Base-by-base conservation (phyloP, 1,284 basidiomycete genomes). In the Bondarzewia mesenterica region DNA sequence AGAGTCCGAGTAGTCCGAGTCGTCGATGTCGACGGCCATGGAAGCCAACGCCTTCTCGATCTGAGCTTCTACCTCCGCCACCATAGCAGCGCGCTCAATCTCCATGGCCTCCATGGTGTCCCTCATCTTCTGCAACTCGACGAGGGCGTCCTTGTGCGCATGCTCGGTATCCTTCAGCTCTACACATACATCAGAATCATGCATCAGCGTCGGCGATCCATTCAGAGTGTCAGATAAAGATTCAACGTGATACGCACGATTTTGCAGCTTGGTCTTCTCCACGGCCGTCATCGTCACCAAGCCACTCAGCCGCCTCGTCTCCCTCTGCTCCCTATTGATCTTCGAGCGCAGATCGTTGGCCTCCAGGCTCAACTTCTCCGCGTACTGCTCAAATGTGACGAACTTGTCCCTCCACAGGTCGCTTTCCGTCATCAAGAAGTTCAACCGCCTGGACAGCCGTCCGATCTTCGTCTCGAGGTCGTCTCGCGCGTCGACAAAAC, bases 321-420 rank as follows among this genome's bases (percentile, higher is more conserved):
- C 89, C 52, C 82, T 72, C 63, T 93, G 88, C 65, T 93, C 89
- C 69, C 87, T 90, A 63, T 85, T 87, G 60, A 93, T 89, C 70
- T 91, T 91, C 38, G 77, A 63, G 49, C 89, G 73, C 50, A 93
- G 68, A 50, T 92, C 89, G 42, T 77, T 80, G 25, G 90, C 90
- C 66, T 93, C 89, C 21, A 74, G 77, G 58, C 88, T 90, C 41
- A 93, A 71, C 62, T 89, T 89, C 69, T 93, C 90, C n/a, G 90
- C 90, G 58, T 93, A 90, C 65, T 87, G 83, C 64, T 93, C 89
- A 57, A 93, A 93, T 22, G 88, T 88, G 38, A 92, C 87, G 58
- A 93, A 93, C 64, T 93, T 93, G 68, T 90, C 88, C 53, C 89
- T 73, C 89, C 89, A 93, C 39, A 93, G 70, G 61, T 93, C 89